Evolutionary conservation across 345 rosid species (phyloP), one percentile per base, ranked within the genome.

Genomic region (Schrenkiella parvula): DNA sequence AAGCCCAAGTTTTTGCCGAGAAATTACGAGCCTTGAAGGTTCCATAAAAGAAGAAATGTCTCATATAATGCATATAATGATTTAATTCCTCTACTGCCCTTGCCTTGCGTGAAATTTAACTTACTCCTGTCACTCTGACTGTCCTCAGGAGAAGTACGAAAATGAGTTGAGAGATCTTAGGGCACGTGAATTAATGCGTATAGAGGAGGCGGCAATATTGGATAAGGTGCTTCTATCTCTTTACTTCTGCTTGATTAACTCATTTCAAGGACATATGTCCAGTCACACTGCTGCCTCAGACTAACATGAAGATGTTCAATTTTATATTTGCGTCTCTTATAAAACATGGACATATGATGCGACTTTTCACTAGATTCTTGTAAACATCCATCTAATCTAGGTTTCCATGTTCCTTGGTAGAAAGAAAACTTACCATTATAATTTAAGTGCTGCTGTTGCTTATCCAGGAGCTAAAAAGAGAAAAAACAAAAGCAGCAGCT

Each of bases 121-220:
- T 37, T 43, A 1, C 43, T 42, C 14, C n/a, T 35, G 58, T 32
- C 13, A 37, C 22, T 52, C 32, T 66, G 19, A 37, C n/a, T 34
- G 52, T 79, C n/a, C 78, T 67, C 82, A 92, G 98, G 98, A 86
- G 72, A 88, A 84, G 82, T 90, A 85, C 64, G 99, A 95, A 76
- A 95, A 85, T 74, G 91, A 92, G 75, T 68, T 92, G 80, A 86
- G 91, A 79, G 96, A 95, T 80, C 86, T 82, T 28, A 90, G 91
- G 79, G 97, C 93, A 3, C 88, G 97, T 76, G 97, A 90, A 70
- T 91, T 95, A 39, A 95, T 95, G 99, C 89, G 67, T 70, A 84
- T 87, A 14, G 98, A 95, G 84, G 96, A 95, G 84, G 99, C 93
- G 28, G 98, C 98, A 47, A 85, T 95, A 44, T 73, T 92, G 78